phyloP scores from a whole-genome alignment of 352 stramenopile species.

The Pythium monospermum region DNA sequence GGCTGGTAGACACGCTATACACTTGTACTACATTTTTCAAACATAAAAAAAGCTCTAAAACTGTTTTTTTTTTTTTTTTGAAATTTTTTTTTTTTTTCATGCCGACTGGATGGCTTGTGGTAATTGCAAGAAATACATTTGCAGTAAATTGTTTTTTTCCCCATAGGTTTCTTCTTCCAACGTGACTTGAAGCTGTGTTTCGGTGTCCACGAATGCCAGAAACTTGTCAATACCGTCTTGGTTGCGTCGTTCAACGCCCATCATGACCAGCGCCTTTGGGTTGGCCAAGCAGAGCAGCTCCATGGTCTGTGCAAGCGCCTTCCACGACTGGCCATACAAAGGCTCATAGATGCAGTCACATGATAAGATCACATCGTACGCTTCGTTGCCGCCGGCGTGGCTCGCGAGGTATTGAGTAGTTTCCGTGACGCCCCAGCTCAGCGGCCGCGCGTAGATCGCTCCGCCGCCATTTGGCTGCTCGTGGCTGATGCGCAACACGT shows the following conservation, averaged over 20 bases:
- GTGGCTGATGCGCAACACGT: slow-evolving; percentile 31
- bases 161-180: slow-evolving; percentile 40
- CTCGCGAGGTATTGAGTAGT: slow-evolving; percentile 55
- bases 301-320: slow-evolving; percentile 84
- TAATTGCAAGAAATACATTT: slow-evolving; percentile 64
- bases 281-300: slow-evolving; percentile 60
- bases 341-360: slow-evolving; percentile 95
- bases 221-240: slow-evolving; percentile 80
- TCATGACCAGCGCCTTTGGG: slow-evolving; percentile 54
- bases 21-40: no score
- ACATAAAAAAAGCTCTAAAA: no score
- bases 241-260: slow-evolving; percentile 77
- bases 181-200: slow-evolving; percentile 42
- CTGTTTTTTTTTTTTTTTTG: no score
- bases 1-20: no score
- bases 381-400: slow-evolving; percentile 35
- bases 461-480: slow-evolving; percentile 6
- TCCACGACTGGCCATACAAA: slow-evolving; percentile 91
- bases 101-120: neutral
- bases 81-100: neutral
- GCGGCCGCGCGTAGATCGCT: slow-evolving; percentile 40
- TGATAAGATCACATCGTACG: slow-evolving; percentile 90
- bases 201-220: slow-evolving; percentile 42
- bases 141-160: slow-evolving; percentile 52
- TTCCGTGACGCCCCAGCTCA: slow-evolving; percentile 82